A percentile compares a stretch with the other conserved stretches of the same genome.
phyloP scores from a whole-genome alignment of 805 yeast species.

The Zygosaccharomyces bailii region DNA sequence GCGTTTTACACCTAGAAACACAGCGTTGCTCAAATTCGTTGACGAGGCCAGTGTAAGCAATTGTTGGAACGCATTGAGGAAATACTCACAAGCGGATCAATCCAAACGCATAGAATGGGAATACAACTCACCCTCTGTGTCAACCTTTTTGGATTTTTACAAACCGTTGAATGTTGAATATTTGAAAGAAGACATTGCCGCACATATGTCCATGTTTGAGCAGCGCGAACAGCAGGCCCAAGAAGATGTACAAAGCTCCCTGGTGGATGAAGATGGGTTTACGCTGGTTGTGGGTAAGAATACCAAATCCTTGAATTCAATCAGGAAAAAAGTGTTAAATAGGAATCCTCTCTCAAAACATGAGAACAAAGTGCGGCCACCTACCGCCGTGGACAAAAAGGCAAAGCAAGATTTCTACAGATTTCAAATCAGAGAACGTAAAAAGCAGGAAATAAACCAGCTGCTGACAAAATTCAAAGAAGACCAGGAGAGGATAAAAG shows the following conservation, averaged over 20 bases:
- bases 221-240: constrained; percentile 61
- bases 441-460: constrained; percentile 89
- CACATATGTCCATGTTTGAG: constrained; percentile 64
- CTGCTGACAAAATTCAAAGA: constrained; percentile 77
- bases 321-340: constrained; percentile 34
- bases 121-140: constrained; percentile 35
- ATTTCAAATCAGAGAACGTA: constrained; percentile 91
- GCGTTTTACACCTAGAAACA: constrained; percentile 62
- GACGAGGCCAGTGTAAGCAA: constrained; percentile 59
- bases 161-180: constrained; percentile 46
- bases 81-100: constrained; percentile 49
- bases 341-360: constrained; percentile 35
- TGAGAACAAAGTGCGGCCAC: constrained; percentile 23
- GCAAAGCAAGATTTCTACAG: constrained; percentile 88
- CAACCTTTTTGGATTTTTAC: constrained; percentile 43
- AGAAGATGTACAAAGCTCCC: constrained; percentile 51
- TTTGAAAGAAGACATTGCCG: constrained; percentile 55
- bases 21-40: constrained; percentile 69
- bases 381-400: constrained; percentile 54
- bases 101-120: constrained; percentile 39
- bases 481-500: constrained; percentile 81
- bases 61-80: constrained; percentile 54
- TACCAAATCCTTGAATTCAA: constrained; percentile 61
- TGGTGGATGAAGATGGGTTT: constrained; percentile 92
- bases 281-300: constrained; percentile 85